These are phyloP conservation scores for Barnettozyma sp. DNA, from an alignment of 805 yeast species.

Conservation along the genomic window DNA sequence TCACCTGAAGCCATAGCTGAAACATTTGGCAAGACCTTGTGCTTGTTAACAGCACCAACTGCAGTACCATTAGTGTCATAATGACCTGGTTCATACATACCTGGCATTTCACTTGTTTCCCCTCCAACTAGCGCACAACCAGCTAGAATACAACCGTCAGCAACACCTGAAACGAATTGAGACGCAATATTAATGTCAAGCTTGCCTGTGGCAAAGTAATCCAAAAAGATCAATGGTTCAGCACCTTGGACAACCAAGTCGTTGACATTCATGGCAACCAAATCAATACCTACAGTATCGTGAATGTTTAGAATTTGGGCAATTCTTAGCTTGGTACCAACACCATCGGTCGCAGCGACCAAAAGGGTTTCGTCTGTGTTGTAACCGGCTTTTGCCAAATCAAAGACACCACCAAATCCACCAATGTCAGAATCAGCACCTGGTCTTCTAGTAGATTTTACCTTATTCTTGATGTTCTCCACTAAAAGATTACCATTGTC, in stretches of 20 bases:
- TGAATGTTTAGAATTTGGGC: conserved; percentile 88
- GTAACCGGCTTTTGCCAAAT: conserved; percentile 82
- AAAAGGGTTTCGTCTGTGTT: conserved; percentile 65
- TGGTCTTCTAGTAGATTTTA: conserved; percentile 84
- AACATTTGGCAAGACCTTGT: conserved; percentile 64
- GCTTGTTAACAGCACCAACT: conserved; percentile 87
- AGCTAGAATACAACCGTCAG: conserved; percentile 88
- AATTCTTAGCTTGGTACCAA: conserved; percentile 92
- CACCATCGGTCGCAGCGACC: conserved; percentile 99
- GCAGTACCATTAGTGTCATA: conserved; percentile 99
- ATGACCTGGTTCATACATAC: conserved; percentile 92
- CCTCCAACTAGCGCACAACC: conserved; percentile 99
- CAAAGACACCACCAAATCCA: conserved; percentile 97
- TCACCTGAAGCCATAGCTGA: conserved; percentile 71
- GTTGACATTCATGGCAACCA: conserved; percentile 98
- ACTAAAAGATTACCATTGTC: conserved; percentile 91
- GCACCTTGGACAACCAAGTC: conserved; percentile 99
- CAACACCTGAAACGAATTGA: conserved; percentile 89
- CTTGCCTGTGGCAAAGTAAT: conserved; percentile 93
- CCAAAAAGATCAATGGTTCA: conserved; percentile 91
- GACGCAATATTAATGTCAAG: conserved; percentile 80
- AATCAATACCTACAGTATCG: conserved; percentile 96
- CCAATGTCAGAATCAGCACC: conserved; percentile 99
- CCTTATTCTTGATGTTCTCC: conserved; percentile 82
- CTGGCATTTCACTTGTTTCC: conserved; percentile 99